A percentile compares a stretch with the other conserved stretches of the same genome.
Conservation (phyloP, 345 rosid species). For the Acer campestre region DNA sequence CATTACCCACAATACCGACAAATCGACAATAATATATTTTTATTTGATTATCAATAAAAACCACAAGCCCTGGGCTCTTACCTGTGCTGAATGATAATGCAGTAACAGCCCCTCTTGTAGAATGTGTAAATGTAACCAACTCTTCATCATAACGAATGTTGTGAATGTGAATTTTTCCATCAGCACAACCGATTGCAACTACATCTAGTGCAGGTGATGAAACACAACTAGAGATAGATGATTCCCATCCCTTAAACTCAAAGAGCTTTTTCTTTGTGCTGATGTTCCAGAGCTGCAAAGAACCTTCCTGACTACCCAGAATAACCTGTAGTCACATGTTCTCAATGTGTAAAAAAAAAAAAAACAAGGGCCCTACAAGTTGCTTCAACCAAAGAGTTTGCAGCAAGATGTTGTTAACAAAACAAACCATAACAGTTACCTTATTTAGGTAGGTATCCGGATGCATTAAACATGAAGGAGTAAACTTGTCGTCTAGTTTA, state of each 20-base stretch:
- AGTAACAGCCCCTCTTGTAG: slow-evolving; percentile 79
- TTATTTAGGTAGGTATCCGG: slow-evolving; percentile 95
- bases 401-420: not conserved
- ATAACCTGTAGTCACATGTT: slow-evolving; percentile 56
- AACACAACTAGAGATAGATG: slow-evolving; percentile 70
- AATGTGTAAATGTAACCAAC: slow-evolving; percentile 72
- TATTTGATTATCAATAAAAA: not conserved
- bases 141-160: slow-evolving; percentile 76
- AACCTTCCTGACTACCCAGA: slow-evolving; percentile 85
- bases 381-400: not conserved
- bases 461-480: slow-evolving; percentile 80
- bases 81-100: slow-evolving; percentile 88
- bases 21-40: not conserved
- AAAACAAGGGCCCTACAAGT: not conserved
- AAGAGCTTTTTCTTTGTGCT: slow-evolving; percentile 82
- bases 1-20: not conserved
- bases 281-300: slow-evolving; percentile 91
- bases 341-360: not conserved
- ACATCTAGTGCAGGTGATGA: slow-evolving; percentile 98
- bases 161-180: slow-evolving; percentile 90
- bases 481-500: slow-evolving; percentile 53
- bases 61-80: slow-evolving; percentile 23
- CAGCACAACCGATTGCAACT: slow-evolving; percentile 88
- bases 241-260: slow-evolving; percentile 86
- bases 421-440: slow-evolving; percentile 38